Percentiles rank a stretch among this genome's conserved stretches.
These are phyloP conservation scores for Pseudophaeomoniella oleicola DNA, from an alignment of 2,329 filamentous ascomycete species.

Conservation along the genomic window DNA sequence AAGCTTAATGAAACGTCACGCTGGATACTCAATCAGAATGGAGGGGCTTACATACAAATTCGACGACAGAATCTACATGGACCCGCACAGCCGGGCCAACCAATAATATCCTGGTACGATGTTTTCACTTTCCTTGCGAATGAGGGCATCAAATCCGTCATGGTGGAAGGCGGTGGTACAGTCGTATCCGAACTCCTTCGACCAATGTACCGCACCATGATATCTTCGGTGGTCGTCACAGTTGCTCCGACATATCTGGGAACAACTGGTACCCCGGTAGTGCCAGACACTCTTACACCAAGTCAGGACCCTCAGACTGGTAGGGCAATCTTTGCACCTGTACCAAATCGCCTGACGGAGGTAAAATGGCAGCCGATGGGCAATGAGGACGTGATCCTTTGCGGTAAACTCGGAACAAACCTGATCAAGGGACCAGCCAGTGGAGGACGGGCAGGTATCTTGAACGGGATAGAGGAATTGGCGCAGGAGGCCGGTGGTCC, in stretches of 20 bases:
- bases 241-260: slow-evolving; percentile 88
- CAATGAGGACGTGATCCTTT: slow-evolving; percentile 63
- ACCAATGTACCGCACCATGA: slow-evolving; percentile 41
- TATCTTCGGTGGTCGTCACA: slow-evolving; percentile 72
- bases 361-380: slow-evolving; percentile 66
- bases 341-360: slow-evolving; percentile 46
- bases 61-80: slow-evolving; percentile 9
- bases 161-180: slow-evolving; percentile 77
- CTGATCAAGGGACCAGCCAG: not conserved
- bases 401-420: slow-evolving; percentile 39
- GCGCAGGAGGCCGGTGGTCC: not conserved
- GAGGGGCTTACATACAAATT: slow-evolving; percentile 29
- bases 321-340: slow-evolving; percentile 31
- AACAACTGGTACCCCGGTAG: slow-evolving; percentile 63
- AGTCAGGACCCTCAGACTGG: slow-evolving; percentile 29
- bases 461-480: not conserved
- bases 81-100: slow-evolving; percentile 7
- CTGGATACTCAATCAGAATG: slow-evolving; percentile 28
- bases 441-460: not conserved
- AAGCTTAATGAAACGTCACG: slow-evolving; percentile 32
- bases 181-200: slow-evolving; percentile 73
- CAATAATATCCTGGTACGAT: slow-evolving; percentile 40
- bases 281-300: slow-evolving; percentile 43
- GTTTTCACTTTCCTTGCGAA: slow-evolving; percentile 44
- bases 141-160: slow-evolving; percentile 59